These are phyloP conservation scores for Bryoglossum gracile DNA, from an alignment of 495 filamentous ascomycete genomes.

Conservation along the genomic window DNA sequence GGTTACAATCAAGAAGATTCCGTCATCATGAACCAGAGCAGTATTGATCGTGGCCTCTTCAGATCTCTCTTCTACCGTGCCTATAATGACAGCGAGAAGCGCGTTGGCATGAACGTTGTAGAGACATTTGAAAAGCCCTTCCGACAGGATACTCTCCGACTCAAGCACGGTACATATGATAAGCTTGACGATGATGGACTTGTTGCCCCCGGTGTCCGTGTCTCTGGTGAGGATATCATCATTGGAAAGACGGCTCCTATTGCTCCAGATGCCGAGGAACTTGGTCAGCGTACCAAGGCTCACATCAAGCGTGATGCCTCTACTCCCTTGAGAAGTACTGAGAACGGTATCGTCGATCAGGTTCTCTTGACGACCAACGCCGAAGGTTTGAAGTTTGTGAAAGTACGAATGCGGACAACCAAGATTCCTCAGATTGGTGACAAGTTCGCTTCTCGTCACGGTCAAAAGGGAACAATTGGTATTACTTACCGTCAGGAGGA, in stretches of 20 bases:
- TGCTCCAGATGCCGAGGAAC: constrained; percentile 83
- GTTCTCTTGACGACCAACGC: constrained; percentile 90
- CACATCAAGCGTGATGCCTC: constrained; percentile 94
- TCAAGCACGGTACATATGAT: constrained; percentile 95
- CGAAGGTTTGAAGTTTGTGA: constrained; percentile 85
- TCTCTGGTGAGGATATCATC: constrained; percentile 97
- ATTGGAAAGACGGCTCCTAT: constrained; percentile 98
- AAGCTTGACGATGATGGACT: constrained; percentile 96
- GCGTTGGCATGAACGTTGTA: constrained; percentile 78
- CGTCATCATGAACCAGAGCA: constrained; percentile 99
- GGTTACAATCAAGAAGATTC: constrained; percentile 99
- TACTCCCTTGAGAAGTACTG: constrained; percentile 87
- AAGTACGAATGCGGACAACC: constrained; percentile 93
- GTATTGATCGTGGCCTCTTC: constrained; percentile 95
- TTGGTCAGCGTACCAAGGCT: constrained; percentile 79
- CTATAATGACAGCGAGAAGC: constrained; percentile 93
- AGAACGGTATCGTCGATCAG: constrained; percentile 92
- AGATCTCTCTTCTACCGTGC: constrained; percentile 96
- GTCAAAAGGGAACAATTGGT: constrained; percentile 98
- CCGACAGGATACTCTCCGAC: constrained; percentile 73
- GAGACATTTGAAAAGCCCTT: constrained; percentile 94
- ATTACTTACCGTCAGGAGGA: constrained; percentile 96
- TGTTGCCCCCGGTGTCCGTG: constrained; percentile 83
- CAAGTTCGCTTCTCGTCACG: constrained; percentile 98
- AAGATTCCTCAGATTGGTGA: constrained; percentile 98